phyloP scores from a whole-genome alignment of 2,329 filamentous ascomycete species.

The Trichoderma koningiopsis region DNA sequence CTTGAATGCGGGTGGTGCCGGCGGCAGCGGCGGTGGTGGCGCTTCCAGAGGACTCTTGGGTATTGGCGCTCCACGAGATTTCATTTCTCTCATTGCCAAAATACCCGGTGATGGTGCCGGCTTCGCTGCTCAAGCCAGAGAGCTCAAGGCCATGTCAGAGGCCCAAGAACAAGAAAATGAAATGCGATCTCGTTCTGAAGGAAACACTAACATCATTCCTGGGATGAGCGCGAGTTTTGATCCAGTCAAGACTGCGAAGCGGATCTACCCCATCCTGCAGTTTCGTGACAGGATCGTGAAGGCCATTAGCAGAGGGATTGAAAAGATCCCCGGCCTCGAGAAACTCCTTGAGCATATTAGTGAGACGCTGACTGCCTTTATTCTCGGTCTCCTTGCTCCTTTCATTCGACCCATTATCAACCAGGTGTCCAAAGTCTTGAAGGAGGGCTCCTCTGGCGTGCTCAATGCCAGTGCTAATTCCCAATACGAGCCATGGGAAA shows the following conservation, averaged over 20 bases:
- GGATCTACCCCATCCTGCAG: slow-evolving; percentile 92
- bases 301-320: slow-evolving; percentile 78
- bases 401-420: slow-evolving; percentile 92
- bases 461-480: slow-evolving; percentile 69
- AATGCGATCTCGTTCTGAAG: slow-evolving; percentile 39
- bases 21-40: slow-evolving; percentile 40
- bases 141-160: slow-evolving; percentile 62
- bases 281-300: slow-evolving; percentile 95
- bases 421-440: slow-evolving; percentile 79
- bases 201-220: slow-evolving; percentile 63
- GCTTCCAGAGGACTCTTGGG: slow-evolving; percentile 47
- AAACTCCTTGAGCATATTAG: slow-evolving; percentile 90
- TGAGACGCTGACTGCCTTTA: slow-evolving; percentile 88
- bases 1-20: slow-evolving; percentile 63
- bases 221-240: slow-evolving; percentile 79
- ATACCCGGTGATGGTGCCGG: slow-evolving; percentile 70
- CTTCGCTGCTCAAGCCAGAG: slow-evolving; percentile 66
- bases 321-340: slow-evolving; percentile 90
- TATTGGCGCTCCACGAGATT: slow-evolving; percentile 50
- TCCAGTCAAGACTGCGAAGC: slow-evolving; percentile 70
- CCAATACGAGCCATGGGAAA: slow-evolving; percentile 79
- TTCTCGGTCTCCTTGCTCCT: slow-evolving; percentile 86
- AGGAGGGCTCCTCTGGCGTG: slow-evolving; percentile 77
- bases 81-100: slow-evolving; percentile 74
- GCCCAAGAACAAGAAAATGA: slow-evolving; percentile 64